Evolutionary conservation across 352 stramenopile species (phyloP), one percentile per base, ranked within the genome.

Genomic region (Thraustotheca clavata): DNA sequence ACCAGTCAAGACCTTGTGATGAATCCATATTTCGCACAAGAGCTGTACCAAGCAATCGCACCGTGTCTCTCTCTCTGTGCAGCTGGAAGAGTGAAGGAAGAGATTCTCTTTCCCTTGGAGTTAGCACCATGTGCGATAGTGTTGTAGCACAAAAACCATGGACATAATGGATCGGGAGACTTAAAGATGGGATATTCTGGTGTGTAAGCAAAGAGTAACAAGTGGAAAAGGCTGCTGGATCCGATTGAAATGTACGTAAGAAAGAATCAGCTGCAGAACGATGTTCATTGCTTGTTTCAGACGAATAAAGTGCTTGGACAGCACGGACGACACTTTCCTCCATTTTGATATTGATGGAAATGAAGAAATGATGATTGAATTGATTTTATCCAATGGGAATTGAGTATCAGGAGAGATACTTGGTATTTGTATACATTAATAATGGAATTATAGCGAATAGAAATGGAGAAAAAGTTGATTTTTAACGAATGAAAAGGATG

Each of bases 161-260:
- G 8, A 67, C 40, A 33, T 39, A 36, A 18, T 52, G 43, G 9
- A 52, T 31, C 43, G 43, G 34, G 43, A 52, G 43, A 11, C 43
- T 24, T 32, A 32, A 24, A 34, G 12, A 31, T 12, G 41, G 49
- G 71, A 35, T 39, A 43, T 40, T 68, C 50, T 22, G 27, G 18
- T 5, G 50, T 40, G 49, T 59, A n/a, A 93, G 59, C 39, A 86
- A 76, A 46, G 75, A 74, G 55, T 91, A 80, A 48, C 80, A 86
- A n/a, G 92, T 72, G 38, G 59, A 68, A 67, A 91, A 91, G n/a
- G 86, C 83, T 20, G 77, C 77, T n/a, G 80, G 74, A 11, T 79
- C 84, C 49, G 87, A 72, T 73, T 94, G 86, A 69, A 94, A 94
- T 35, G 71, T 75, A 32, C 83, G 83, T 26, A 94, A 62, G 52